phyloP scores from a whole-genome alignment of 2,329 filamentous ascomycete species.

The Pseudogymnoascus sp. region DNA sequence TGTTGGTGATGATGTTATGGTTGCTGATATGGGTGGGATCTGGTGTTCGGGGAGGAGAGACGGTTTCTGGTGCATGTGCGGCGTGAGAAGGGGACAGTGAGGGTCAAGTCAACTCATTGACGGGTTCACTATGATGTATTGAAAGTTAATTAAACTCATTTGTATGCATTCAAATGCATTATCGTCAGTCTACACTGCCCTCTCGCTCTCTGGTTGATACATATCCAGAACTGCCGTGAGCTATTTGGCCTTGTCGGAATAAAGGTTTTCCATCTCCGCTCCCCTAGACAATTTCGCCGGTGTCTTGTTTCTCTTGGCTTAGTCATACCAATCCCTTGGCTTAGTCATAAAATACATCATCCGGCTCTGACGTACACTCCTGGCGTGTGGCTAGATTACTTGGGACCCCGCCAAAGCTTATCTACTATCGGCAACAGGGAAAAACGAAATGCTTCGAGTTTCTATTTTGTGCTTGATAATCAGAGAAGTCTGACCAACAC shows the following conservation, averaged over 20 bases:
- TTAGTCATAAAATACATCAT: background rate
- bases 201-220: background rate
- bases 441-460: background rate
- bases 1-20: background rate
- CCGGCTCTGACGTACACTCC: background rate
- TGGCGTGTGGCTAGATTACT: background rate
- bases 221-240: background rate
- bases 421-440: background rate
- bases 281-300: background rate
- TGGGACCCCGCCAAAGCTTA: background rate
- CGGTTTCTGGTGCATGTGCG: background rate
- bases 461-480: background rate
- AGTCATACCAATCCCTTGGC: background rate
- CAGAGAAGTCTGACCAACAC: background rate
- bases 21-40: background rate
- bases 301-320: background rate
- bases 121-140: background rate
- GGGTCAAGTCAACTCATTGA: background rate
- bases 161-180: background rate
- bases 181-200: background rate
- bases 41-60: background rate
- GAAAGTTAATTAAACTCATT: background rate
- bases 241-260: background rate
- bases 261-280: background rate
- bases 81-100: background rate